Conservation (phyloP, 306 rosid species). For the Vigna trinervia region DNA sequence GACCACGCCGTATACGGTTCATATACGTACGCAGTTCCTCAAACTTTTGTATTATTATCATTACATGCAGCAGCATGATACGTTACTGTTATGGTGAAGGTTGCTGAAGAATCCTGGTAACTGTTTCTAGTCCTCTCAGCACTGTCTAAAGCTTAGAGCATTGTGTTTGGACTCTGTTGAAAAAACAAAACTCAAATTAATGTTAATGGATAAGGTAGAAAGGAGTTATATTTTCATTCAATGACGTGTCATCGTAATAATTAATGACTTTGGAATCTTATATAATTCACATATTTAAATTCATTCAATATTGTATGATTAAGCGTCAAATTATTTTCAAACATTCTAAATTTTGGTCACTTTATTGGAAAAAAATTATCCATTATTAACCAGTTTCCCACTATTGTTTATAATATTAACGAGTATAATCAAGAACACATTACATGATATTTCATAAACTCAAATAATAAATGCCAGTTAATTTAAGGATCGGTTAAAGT, state of each 20-base stretch:
- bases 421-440: neutral
- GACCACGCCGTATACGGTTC: neutral
- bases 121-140: neutral
- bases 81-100: neutral
- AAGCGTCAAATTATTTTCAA: neutral
- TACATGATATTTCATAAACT: too few species aligned
- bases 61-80: neutral
- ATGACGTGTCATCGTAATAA: neutral
- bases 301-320: neutral
- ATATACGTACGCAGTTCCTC: neutral
- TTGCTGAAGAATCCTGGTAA: neutral
- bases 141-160: neutral
- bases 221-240: neutral
- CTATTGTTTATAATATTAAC: neutral
- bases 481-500: too few species aligned
- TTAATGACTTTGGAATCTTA: neutral
- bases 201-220: neutral
- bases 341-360: neutral
- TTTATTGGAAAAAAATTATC: neutral
- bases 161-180: neutral
- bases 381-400: neutral
- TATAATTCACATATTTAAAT: neutral
- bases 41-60: neutral
- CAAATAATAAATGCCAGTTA: neutral
- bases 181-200: neutral